phyloP scores from a whole-genome alignment of 75 land plant species.

The Picea glauca region DNA sequence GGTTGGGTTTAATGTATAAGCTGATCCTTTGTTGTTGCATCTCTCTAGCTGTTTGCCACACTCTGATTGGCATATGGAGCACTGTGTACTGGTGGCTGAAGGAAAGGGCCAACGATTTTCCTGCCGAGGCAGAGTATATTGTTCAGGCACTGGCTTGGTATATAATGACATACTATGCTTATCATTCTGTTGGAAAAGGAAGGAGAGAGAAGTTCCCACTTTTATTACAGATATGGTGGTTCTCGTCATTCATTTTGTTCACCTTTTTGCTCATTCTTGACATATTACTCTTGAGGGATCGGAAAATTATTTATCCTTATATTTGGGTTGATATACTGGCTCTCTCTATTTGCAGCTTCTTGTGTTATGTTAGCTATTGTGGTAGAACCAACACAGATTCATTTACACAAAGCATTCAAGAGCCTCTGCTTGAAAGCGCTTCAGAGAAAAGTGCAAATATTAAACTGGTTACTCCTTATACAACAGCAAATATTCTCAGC shows the following conservation, averaged over 20 bases:
- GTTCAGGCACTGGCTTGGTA: conserved; percentile 9
- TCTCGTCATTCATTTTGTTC: background rate
- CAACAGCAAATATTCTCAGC: conserved; percentile 25
- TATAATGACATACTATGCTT: background rate
- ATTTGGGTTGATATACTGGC: background rate
- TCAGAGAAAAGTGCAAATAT: background rate
- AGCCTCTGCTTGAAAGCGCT: conserved; percentile 7
- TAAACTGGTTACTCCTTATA: conserved; percentile 12
- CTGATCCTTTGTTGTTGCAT: background rate
- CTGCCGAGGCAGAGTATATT: background rate
- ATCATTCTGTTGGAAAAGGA: background rate
- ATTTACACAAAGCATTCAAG: background rate
- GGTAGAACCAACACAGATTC: background rate
- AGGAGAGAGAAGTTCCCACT: background rate
- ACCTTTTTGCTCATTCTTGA: background rate
- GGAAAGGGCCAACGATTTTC: background rate
- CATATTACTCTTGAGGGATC: background rate
- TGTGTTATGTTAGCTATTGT: background rate
- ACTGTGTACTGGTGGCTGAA: conserved; percentile 4
- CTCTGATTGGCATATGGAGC: background rate
- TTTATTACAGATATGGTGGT: conserved; percentile 9
- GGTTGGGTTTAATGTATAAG: background rate
- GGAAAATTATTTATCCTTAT: background rate
- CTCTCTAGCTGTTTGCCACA: conserved; percentile 5
- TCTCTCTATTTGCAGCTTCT: background rate